Conservation (phyloP, 2,329 filamentous ascomycete species). For the Thelonectria olida region DNA sequence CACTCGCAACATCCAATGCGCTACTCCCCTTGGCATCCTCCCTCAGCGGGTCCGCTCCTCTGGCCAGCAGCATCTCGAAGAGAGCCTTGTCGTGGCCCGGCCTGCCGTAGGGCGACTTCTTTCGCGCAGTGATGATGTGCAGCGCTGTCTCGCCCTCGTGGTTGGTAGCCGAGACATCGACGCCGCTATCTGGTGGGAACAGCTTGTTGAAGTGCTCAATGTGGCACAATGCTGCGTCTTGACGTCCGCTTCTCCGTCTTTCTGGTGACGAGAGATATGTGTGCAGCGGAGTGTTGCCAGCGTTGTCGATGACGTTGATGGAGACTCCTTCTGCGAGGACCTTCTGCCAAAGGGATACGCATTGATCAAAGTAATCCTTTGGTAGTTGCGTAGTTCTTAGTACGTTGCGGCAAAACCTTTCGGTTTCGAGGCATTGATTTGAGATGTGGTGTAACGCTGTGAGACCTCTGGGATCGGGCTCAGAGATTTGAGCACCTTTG, state of each 20-base stretch:
- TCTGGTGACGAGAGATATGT: slow-evolving; percentile 9
- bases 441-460: slow-evolving; percentile 31
- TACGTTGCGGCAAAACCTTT: no score
- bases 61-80: slow-evolving; percentile 26
- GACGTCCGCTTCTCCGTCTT: no score
- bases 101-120: rapidly evolving
- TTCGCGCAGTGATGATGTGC: slow-evolving; percentile 20
- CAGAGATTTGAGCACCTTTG: slow-evolving; percentile 24
- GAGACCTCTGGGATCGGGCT: slow-evolving; percentile 21
- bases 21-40: slow-evolving; percentile 33
- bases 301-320: slow-evolving; percentile 23
- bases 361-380: slow-evolving; percentile 21
- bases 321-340: slow-evolving; percentile 16
- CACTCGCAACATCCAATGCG: slow-evolving; percentile 35
- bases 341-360: slow-evolving; percentile 20
- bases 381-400: background rate
- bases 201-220: slow-evolving; percentile 20
- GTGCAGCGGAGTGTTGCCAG: slow-evolving; percentile 29
- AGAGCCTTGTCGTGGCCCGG: slow-evolving; percentile 31
- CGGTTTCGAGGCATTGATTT: slow-evolving; percentile 12
- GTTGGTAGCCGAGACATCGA: slow-evolving; percentile 27
- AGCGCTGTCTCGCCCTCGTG: slow-evolving; percentile 27
- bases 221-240: slow-evolving; percentile 12
- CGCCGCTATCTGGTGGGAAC: slow-evolving; percentile 22
- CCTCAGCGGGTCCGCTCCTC: slow-evolving; percentile 32